Percentiles rank a stretch among this genome's conserved stretches.
Conservation (phyloP, 345 rosid genomes). For the Angophora floribunda region DNA sequence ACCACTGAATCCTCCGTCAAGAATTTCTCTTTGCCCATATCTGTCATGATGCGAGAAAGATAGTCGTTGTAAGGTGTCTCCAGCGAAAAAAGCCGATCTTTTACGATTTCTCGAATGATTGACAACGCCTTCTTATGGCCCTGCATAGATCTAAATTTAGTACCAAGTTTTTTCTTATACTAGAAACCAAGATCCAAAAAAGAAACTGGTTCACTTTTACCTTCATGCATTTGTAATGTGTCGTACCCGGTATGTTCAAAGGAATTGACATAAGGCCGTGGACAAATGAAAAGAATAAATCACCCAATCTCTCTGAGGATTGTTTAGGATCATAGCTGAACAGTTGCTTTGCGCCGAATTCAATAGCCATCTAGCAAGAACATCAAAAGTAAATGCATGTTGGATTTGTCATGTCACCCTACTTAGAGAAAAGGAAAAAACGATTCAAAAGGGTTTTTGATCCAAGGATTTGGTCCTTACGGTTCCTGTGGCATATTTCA, state of each 20-base stretch:
- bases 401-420: background rate
- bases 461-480: background rate
- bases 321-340: constrained; percentile 7
- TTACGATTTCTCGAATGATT: background rate
- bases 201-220: background rate
- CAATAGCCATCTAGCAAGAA: constrained; percentile 3
- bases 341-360: constrained; percentile 2
- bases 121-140: background rate
- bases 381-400: background rate
- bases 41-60: constrained; percentile 4
- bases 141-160: background rate
- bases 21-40: constrained; percentile 11
- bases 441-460: background rate
- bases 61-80: constrained; percentile 1
- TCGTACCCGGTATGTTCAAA: constrained; percentile 24
- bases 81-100: background rate
- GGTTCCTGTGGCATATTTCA: background rate
- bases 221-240: constrained; percentile 21
- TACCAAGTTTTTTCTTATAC: background rate
- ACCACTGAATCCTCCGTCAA: constrained; percentile 9
- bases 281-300: background rate
- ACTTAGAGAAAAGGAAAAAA: background rate
- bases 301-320: background rate
- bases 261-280: constrained; percentile 20
- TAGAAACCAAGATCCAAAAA: background rate